Evolutionary conservation across 768 basidiomycete genomes (phyloP).

Genomic region (Mycena rosella): DNA sequence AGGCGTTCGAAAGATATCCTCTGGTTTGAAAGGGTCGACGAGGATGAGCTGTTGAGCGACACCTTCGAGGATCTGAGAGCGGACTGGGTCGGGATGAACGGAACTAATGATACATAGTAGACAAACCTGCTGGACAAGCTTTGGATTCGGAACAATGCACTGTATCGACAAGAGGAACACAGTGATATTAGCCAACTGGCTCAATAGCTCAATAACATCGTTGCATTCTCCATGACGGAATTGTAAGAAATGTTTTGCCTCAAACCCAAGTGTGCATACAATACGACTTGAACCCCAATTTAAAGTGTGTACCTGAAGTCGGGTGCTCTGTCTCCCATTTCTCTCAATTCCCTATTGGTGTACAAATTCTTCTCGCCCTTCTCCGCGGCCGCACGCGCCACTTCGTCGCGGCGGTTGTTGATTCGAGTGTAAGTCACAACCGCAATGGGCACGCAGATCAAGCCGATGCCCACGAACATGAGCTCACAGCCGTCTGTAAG

Average conservation of each 20-base stretch:
- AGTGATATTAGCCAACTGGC: too few relatives aligned
- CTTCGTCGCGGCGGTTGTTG: constrained; percentile 65
- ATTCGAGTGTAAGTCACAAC: constrained; percentile 66
- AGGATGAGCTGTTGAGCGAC: constrained; percentile 34
- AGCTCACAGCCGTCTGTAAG: constrained; percentile 70
- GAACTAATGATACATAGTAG: too few relatives aligned
- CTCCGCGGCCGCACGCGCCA: constrained; percentile 44
- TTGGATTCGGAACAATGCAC: too few relatives aligned
- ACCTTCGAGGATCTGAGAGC: constrained; percentile 29
- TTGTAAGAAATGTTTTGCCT: too few relatives aligned
- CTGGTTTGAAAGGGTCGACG: constrained; percentile 32
- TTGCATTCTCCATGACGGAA: too few relatives aligned
- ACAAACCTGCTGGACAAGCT: too few relatives aligned
- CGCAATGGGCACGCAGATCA: constrained; percentile 63
- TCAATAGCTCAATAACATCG: too few relatives aligned
- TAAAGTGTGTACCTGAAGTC: constrained; percentile 71
- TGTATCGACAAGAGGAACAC: too few relatives aligned
- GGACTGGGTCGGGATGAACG: constrained; percentile 23
- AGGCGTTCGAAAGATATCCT: constrained; percentile 30
- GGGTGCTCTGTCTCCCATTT: constrained; percentile 71
- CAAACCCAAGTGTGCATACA: too few relatives aligned
- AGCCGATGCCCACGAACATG: constrained; percentile 77
- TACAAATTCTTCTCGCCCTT: constrained; percentile 50
- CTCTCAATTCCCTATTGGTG: constrained; percentile 50
- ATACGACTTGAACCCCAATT: constrained; percentile 1